Base-by-base conservation (phyloP, 2,329 filamentous ascomycete genomes). In the Phialemoniopsis sp. region DNA sequence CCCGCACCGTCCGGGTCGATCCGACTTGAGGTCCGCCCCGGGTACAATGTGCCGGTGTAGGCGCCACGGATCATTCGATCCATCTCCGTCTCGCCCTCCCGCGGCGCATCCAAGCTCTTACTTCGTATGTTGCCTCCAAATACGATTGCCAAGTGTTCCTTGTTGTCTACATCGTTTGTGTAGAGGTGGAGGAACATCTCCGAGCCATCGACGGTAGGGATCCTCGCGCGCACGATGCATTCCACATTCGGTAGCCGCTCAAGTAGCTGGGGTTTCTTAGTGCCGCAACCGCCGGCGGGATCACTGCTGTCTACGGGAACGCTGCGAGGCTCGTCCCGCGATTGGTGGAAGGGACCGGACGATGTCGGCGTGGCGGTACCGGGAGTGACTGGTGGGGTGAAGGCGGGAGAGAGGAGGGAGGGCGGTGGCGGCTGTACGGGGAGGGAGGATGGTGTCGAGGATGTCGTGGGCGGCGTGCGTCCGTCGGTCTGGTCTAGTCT, bases 181-280 rank as follows among this genome's bases (percentile, higher is more conserved):
- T 98, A 98, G 1, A 97, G 72, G 57, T 98, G 91, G 37, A 98
- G 66, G 63, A 94, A 98, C 89, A 98, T 97, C 63, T 98, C 90
- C 10, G 89, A 87, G 4, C 91, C 91, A 0, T 78, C 81, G 1
- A 37, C 35, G 4, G 91, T 97, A 1, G 93, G 93, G 52, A 98
- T 98, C 39, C 93, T 84, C 14, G 93, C 93, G 49, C 93, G 85
- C 36, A 97, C 93, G 48, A 94, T 82, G 67, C 93, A 98, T 59
- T 88, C 82, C n/a, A 98, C 91, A 17, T 86, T 67, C 8, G 91
- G 93, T 2, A 97, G 71, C 13, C 72, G 78, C 48, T 85, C 73
- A 7, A 96, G 77, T 16, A 95, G 72, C 43, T 79, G 82, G 1
- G 89, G 88, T 26, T 76, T 72, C 57, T 82, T 82, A 37, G 69